These are phyloP conservation scores for Elongisporangium undulatum DNA, from an alignment of 352 stramenopile genomes.

Conservation along the genomic window DNA sequence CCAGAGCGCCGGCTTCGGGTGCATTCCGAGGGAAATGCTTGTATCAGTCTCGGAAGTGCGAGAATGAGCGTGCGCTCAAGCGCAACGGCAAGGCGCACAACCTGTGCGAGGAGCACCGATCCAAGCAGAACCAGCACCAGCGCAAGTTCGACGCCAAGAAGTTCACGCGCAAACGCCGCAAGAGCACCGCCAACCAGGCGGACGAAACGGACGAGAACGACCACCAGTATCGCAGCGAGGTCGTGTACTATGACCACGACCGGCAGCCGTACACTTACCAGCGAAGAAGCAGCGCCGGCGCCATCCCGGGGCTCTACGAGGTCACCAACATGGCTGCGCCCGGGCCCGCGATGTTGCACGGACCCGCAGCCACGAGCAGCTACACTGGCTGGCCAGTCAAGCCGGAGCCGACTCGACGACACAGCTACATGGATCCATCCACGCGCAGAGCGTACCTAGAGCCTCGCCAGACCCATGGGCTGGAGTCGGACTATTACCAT, in stretches of 20 bases:
- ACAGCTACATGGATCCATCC: conserved; percentile 1
- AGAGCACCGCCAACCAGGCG: conserved; percentile 18
- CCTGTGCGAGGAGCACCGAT: conserved; percentile 68
- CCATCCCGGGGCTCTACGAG: background rate
- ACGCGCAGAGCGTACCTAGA: conserved; percentile 10
- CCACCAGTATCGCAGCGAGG: conserved; percentile 1
- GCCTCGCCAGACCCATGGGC: background rate
- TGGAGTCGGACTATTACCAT: background rate
- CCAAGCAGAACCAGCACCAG: conserved; percentile 80
- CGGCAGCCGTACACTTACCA: background rate
- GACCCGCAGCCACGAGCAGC: conserved; percentile 2
- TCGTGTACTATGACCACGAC: background rate
- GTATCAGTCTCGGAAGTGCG: conserved; percentile 77
- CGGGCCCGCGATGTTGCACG: conserved; percentile 4
- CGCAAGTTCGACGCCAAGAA: conserved; percentile 83
- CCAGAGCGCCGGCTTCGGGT: background rate
- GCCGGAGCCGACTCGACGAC: background rate
- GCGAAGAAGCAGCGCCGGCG: background rate
- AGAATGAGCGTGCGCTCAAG: conserved; percentile 77
- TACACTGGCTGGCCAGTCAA: conserved; percentile 4
- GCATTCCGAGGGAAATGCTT: conserved; percentile 61
- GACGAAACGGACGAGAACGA: conserved; percentile 8
- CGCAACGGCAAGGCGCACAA: conserved; percentile 78
- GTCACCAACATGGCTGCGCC: background rate
- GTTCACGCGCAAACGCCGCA: conserved; percentile 45